A percentile compares a stretch with the other conserved stretches of the same genome.
Conservation (phyloP, 257 asterid genomes). For the Solanum ossicruentum region DNA sequence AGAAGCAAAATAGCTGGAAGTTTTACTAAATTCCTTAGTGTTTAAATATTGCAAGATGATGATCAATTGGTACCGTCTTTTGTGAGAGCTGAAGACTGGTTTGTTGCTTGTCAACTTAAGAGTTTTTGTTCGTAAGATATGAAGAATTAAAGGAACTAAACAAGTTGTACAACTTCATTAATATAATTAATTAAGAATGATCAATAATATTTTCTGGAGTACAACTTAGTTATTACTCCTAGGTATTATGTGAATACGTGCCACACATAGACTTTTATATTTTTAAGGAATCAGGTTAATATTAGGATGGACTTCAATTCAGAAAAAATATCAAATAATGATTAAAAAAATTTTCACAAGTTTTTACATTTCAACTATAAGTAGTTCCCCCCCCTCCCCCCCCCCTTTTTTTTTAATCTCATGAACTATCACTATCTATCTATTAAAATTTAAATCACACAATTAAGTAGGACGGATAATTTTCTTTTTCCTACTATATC, state of each 20-base stretch:
- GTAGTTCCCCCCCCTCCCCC: fast-evolving
- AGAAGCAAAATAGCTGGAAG: not conserved
- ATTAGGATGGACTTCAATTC: not conserved
- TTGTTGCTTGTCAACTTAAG: not conserved
- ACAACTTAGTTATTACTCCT: not conserved
- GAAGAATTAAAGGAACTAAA: not conserved
- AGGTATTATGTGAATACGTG: not conserved
- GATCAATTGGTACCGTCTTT: not conserved
- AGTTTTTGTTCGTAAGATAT: not conserved
- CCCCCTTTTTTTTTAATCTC: not conserved
- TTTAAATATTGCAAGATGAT: not conserved
- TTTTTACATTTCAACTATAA: not conserved
- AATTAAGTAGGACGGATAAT: not conserved
- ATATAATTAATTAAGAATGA: not conserved
- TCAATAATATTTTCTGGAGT: not conserved
- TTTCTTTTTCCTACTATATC: too few species aligned
- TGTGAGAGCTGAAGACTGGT: not conserved
- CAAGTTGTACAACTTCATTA: not conserved
- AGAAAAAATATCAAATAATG: not conserved
- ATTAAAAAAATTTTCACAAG: not conserved
- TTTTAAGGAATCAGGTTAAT: not conserved
- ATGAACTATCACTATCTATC: not conserved
- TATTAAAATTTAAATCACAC: not conserved
- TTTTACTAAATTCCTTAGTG: not conserved
- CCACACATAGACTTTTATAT: not conserved